Evolutionary conservation across 768 basidiomycete genomes (phyloP), one percentile per base, ranked within the genome.

Genomic region (Termitomyces sp.): DNA sequence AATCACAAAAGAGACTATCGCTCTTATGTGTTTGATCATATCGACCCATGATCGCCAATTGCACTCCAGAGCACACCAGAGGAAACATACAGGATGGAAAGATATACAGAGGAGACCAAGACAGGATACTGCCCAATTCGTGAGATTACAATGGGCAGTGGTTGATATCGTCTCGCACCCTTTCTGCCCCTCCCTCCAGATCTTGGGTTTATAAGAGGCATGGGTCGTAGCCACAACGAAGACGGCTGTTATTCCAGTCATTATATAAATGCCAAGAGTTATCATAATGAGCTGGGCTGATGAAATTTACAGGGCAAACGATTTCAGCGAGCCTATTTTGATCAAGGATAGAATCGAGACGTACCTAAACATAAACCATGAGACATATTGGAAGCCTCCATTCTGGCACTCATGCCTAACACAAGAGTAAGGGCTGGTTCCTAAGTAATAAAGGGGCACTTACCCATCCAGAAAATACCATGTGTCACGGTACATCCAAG

Each of bases 301-400:
- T 28, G 36, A 55, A 43, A 16, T 43, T 22, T 9, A 26, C 14
- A 11, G 45, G 22, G 10, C 20, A 22, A 22, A 16, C 14, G 14
- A n/a, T 44, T 33, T 43, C 41, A 45, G 11, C 14, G 5, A 26
- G 24, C 16, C 18, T 24, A 28, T 9, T 38, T 16, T 28, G 36
- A 40, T n/a, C 36, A 16, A 10, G 13, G 30, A 28, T 13, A 10
- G 10, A 44, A 32, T 58, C 40, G 3, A 46, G 51, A 67, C 78
- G 59, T 62, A 84, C 84, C 74, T 36, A 81, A 69, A 63, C 87
- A 88, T 61, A 88, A 87, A 30, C 65, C 61, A 36, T 65, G 70
- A 9, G 85, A 83, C 85, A 88, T 88, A 20, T 58, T 65, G 50
- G 71, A 72, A 0, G 86, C 83, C 61, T 84, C 73, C 86, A 88